Base-by-base conservation (phyloP, 306 rosid species). In the Fagus sylvatica region DNA sequence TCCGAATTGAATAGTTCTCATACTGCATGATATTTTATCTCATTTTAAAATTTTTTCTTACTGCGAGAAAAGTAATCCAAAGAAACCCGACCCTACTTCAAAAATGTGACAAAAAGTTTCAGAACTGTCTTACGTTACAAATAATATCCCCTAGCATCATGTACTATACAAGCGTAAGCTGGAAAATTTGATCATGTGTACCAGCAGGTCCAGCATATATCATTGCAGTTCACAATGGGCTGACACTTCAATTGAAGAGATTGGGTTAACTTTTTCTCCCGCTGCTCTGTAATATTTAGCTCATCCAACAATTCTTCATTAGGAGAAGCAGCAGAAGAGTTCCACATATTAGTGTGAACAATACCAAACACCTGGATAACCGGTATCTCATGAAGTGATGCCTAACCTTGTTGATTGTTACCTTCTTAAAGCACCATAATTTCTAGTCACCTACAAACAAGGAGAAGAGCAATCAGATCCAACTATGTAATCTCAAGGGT, bases 341-440 rank as follows among this genome's bases (percentile, higher is more conserved):
- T 73, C n/a, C 34, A 4, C 15, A 0, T 15, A 9, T 37, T 5
- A 16, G 11, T 12, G 17, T 13, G 41, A 32, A 7, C 28, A 57
- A 3, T 12, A 2, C 34, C 4, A 41, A 33, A n/a, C 78, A 76
- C 51, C 43, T 17, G 11, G 33, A 2, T 6, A 77, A 72, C 78
- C 61, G 9, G 64, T 46, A 64, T 71, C 72, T 7, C 79, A 19
- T 43, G 76, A 79, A 75, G 43, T 54, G 54, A 34, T 22, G 65
- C 65, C 17, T 53, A 78, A 43, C 76, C 40, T 1, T 8, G 61
- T 51, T 33, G 53, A 57, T 48, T 41, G 32, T 88, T 87, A 91
- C 88, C 91, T 87, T 86, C 98, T 86, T 71, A 95, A 85, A 82
- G 91, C 90, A 49, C 99, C 99, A n/a, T 95, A 95, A 79, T 81